Base-by-base conservation (phyloP, 2,329 filamentous ascomycete genomes). In the Amphichorda felina region DNA sequence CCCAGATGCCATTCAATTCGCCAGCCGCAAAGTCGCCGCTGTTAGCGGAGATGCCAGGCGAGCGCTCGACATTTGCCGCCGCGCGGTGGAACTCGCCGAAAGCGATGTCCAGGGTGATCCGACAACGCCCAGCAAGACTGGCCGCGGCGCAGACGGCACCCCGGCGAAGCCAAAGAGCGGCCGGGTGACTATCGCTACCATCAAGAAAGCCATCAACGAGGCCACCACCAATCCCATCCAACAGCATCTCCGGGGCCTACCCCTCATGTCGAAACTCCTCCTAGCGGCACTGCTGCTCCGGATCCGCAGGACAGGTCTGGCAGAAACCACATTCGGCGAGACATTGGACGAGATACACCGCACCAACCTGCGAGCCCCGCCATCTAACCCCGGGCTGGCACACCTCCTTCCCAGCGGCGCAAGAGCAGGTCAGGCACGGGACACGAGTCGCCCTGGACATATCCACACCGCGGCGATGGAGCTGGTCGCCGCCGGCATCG, bases 11-110 rank as follows among this genome's bases (percentile, higher is more conserved):
- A 75, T 98, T 34, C 89, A 96, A 58, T 98, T 98, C 51, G 91
- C 91, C 4, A 89, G 85, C 47, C 78, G 91, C 41, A 98, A 98
- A 60, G 91, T 98, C 22, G 91, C 91, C 5, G 89, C 91, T 27
- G 93, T 98, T 30, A 93, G 84, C 43, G 93, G 91, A 40, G 91
- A 98, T 50, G 91, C 91, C 14, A 72, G 91, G 38, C 77, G 91
- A 43, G 91, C 88, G 2, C 69, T 98, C 15, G 91, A 98, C 50
- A 96, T 98, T 40, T 98, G 93, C 55, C 76, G 91, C 21, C 76
- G 91, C 43, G 91, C 91, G 2, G 91, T 98, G 11, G 91, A 98
- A 59, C 77, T 98, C 18, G 91, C 89, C 21, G 91, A 98, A 57
- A 70, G 81, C 34, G 81, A 89, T 27, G 40, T 55, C 46, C 39